Conservation (phyloP, 768 basidiomycete species). For the Russula olivacea region DNA sequence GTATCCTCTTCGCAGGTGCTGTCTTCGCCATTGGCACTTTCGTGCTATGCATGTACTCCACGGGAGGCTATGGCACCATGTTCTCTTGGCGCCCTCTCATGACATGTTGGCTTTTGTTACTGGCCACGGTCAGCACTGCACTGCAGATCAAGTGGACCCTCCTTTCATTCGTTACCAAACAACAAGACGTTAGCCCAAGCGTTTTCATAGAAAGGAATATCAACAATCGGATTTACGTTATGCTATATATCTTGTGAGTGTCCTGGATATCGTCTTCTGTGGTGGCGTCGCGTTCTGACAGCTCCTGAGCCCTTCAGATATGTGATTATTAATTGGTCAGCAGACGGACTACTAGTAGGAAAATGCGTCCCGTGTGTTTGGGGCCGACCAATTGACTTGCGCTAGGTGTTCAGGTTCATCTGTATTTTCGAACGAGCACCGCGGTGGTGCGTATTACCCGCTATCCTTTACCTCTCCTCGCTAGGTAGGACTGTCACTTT, state of each 20-base stretch:
- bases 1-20: slow-evolving; percentile 20
- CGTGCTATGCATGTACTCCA: slow-evolving; percentile 3
- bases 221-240: slow-evolving; percentile 23
- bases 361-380: neutral
- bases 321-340: slow-evolving; percentile 30
- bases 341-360: slow-evolving; percentile 30
- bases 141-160: slow-evolving; percentile 23
- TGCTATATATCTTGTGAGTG: slow-evolving; percentile 28
- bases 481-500: slow-evolving; percentile 1
- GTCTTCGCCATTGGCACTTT: slow-evolving; percentile 22
- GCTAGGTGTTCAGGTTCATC: slow-evolving; percentile 13
- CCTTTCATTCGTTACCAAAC: slow-evolving; percentile 28
- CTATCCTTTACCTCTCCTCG: slow-evolving; percentile 8
- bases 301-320: slow-evolving; percentile 26
- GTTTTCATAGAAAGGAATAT: slow-evolving; percentile 26
- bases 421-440: slow-evolving; percentile 1
- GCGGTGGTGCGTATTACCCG: slow-evolving; percentile 7
- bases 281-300: neutral
- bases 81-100: slow-evolving; percentile 7
- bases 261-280: neutral
- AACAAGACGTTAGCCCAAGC: slow-evolving; percentile 25
- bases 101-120: slow-evolving; percentile 18
- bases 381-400: neutral
- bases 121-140: slow-evolving; percentile 12
- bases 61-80: neutral